Evolutionary conservation across 179 eudicot genomes (phyloP), one percentile per base, ranked within the genome.

Genomic region (Amaranthus tricolor): DNA sequence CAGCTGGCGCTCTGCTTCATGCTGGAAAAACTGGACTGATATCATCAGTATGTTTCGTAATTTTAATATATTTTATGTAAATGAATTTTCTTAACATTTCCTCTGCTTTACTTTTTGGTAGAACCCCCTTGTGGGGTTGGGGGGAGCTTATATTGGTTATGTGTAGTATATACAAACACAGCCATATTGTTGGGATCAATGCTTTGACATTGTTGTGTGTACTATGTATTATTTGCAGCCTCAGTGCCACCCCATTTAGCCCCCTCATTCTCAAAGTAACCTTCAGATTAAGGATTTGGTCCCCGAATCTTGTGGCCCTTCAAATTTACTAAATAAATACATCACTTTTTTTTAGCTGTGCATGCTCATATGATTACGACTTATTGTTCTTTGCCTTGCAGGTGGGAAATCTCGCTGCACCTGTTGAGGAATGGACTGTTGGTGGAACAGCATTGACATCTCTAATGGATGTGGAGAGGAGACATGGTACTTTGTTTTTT

Each of bases 371-470:
- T 68, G 48, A 55, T 55, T 63, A 55, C 13, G n/a, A 49, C 60
- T 72, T 58, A 45, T 20, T 63, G 31, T 24, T 47, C 50, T 78
- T 53, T 13, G 6, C 52, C 17, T 21, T 83, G 76, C 86, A 93
- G 99, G 99, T 95, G 3, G 95, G 91, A 44, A 95, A 95, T 79
- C 89, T 95, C 82, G 89, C 92, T 68, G 97, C 99, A 68, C 98
- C 99, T 5, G 96, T 93, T 71, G 89, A 88, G 73, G 91, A 95
- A 76, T 95, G 99, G 99, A 93, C 98, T 66, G 98, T 94, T 76
- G 97, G 99, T 72, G 99, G 99, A 81, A 95, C 99, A 62, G 96
- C 98, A 81, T 83, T 95, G 86, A 95, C 99, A 75, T 72, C 98
- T 60, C 72, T 95, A 48, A 95, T 95, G 99, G 99, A 95, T 74